Evolutionary conservation across 2,329 filamentous ascomycete species (phyloP).

Genomic region (Thermothelomyces thermophilus): DNA sequence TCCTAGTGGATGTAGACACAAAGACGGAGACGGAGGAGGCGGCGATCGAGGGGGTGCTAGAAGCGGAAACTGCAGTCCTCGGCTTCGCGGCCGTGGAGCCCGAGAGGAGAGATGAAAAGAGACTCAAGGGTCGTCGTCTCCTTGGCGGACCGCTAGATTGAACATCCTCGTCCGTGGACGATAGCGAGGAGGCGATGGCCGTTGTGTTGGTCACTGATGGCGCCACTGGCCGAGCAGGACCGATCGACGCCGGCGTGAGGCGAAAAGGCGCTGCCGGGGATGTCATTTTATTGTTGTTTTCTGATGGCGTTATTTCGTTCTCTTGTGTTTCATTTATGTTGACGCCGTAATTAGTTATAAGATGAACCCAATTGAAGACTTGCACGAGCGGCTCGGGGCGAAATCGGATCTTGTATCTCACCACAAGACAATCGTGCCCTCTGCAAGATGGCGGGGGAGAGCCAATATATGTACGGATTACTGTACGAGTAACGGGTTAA

Average conservation of each 20-base stretch:
- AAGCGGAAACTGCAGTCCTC: neutral
- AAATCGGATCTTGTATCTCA: no score
- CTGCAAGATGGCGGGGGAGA: neutral
- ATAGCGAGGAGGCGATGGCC: constrained; percentile 3
- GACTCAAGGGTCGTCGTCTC: neutral
- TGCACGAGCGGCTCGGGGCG: no score
- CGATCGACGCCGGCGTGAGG: constrained; percentile 3
- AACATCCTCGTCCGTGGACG: neutral
- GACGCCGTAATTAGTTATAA: neutral
- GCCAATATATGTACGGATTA: no score
- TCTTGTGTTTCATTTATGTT: neutral
- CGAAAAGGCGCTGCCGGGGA: constrained; percentile 1
- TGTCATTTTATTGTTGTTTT: neutral
- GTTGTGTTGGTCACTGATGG: constrained; percentile 17
- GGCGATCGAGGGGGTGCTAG: constrained; percentile 2
- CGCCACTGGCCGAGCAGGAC: constrained; percentile 11
- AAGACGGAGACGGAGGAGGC: constrained; percentile 7
- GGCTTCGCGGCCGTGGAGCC: neutral
- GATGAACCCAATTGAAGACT: no score
- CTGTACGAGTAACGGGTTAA: neutral
- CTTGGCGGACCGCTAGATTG: neutral
- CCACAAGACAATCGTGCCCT: neutral
- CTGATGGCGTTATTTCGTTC: neutral
- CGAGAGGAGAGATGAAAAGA: constrained; percentile 10
- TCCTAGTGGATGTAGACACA: neutral